Base-by-base conservation (phyloP, 1,284 basidiomycete species). In the Porogramme epimiltina region DNA sequence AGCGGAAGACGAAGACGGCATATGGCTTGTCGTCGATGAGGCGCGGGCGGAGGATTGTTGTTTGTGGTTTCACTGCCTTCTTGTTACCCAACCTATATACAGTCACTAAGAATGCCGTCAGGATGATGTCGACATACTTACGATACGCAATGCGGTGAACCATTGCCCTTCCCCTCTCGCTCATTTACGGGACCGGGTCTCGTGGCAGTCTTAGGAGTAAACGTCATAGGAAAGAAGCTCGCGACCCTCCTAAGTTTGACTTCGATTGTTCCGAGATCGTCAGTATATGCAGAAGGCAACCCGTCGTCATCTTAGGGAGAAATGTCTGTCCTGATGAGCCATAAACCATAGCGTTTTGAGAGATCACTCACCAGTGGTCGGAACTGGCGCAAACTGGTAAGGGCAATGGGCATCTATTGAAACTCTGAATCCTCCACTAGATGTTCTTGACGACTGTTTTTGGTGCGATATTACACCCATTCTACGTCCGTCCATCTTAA, bases 11-110 rank as follows among this genome's bases (percentile, higher is more conserved):
- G 45, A 59, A 62, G 25, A 44, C 39, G 0, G 49, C 57, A 18
- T 50, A 54, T 8, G 60, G 58, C 20, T 55, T 52, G 28, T 49
- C 54, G 45, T 62, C 58, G 19, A 57, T 52, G 8, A 57, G 45
- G 2, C 52, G 24, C 9, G 53, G 51, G 8, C 43, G 42, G 13
- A 58, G 38, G n/a, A 54, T 34, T n/a, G 53, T 56, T 13, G 48
- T 23, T 13, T 33, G 50, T 13, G 47, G 20, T 19, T 49, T 50
- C 22, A 49, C 45, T 8, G 41, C 50, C 34, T 36, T 47, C 28
- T 26, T 42, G 15, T 47, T 42, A 13, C 47, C 52, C 2, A 33
- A 9, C 16, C 57, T 59, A 31, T 37, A 16, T n/a, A 5, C n/a
- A 13, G 16, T 37, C 34, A 37, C 6, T 37, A 18, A 31, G 15